Evolutionary conservation across 805 yeast species (phyloP), one percentile per base, ranked within the genome.

Genomic region (Dipodascus geniculatus): DNA sequence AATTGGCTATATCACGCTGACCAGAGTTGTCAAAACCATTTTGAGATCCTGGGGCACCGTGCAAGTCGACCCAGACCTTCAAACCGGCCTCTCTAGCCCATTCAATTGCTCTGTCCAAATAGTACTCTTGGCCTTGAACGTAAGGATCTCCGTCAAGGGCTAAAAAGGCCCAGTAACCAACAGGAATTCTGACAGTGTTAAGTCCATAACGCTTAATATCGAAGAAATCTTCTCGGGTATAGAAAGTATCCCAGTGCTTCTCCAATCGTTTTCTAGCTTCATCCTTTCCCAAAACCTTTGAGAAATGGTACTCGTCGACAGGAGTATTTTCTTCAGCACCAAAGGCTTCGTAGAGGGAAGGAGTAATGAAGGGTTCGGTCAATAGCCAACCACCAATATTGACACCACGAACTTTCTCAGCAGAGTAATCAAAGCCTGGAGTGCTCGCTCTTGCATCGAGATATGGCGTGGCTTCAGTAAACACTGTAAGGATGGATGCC

Each of bases 1-100:
- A 88, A 2, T 67, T 68, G 50, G 74, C 64, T 1, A 61, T 42
- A 64, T 84, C 96, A 62, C 96, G 78, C 57, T 79, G 71, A 23
- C 98, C 98, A 6, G 96, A 87, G 73, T 90, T 90, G 69, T 90
- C 98, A 64, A 88, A 91, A 14, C 97, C 97, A 66, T 90, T 90
- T 68, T 90, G 98, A 22, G 96, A 85, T 22, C 96, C 97, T 33
- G 96, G 95, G n/a, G 85, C 95, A 57, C 97, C 97, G 66, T 90
- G 98, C 63, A 90, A 70, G 68, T 91, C 97, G 48, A 90, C 76
- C 96, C 96, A 88, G 22, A 81, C 95, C 64, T 82, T 82, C 58
- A 90, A 64, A 44, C 74, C 76, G 58, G 81, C 63, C 17, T 72
- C 70, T 50, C 78, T 67, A 48, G 87, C 80, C 96, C 96, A 91